Evolutionary conservation across 163 green algal species (phyloP).

Genomic region (Coccomyxa subellipsoidea): DNA sequence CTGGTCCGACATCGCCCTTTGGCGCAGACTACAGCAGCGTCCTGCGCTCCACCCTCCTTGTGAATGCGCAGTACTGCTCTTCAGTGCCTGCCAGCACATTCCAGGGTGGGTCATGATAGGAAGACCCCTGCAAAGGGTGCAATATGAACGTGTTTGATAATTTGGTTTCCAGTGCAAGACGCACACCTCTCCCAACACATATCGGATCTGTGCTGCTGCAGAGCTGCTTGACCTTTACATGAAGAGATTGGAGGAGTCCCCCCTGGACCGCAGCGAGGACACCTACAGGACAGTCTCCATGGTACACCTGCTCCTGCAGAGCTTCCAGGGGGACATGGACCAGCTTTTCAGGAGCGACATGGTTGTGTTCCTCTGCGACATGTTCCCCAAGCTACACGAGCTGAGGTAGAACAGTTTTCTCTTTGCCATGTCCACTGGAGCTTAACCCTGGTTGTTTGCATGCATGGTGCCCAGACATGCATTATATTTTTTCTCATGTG

Average conservation of each 20-base stretch:
- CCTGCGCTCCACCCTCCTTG: constrained; percentile 33
- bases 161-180: no score
- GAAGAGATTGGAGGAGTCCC: constrained; percentile 11
- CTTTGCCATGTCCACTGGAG: no score
- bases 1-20: constrained; percentile 12
- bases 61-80: constrained; percentile 26
- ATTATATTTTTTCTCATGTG: no score
- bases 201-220: not conserved
- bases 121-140: not conserved
- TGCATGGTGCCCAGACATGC: no score
- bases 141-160: no score
- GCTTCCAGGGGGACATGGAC: constrained; percentile 29
- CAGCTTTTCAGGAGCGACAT: constrained; percentile 15
- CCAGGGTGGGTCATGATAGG: constrained; percentile 10
- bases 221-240: constrained; percentile 12
- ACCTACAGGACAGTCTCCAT: constrained; percentile 4
- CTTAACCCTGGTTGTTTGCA: no score
- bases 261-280: constrained; percentile 15
- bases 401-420: no score
- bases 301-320: constrained; percentile 23
- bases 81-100: constrained; percentile 12
- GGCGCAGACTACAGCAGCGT: constrained; percentile 26
- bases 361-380: constrained; percentile 20
- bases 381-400: constrained; percentile 13
- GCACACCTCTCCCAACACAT: no score